Evolutionary conservation across 495 filamentous ascomycete species (phyloP), one percentile per base, ranked within the genome.

Genomic region (Chlorociboria aeruginascens): DNA sequence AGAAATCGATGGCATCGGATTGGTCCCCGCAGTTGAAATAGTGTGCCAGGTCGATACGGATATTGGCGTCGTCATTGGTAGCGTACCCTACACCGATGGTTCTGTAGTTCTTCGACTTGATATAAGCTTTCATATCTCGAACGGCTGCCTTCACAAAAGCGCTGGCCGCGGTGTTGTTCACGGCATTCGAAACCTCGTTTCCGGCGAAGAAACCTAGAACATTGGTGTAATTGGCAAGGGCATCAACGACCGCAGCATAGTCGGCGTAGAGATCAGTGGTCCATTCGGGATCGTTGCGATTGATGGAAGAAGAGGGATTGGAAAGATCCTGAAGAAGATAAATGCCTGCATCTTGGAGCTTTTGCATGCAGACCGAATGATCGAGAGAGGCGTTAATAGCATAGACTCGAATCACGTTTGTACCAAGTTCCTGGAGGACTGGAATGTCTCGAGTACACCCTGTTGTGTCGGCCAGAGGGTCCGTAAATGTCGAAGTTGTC

Each of bases 71-170:
- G 59, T 98, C 92, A 61, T 92, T 89, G 60, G 90, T 87, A 36
- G 92, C 89, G 68, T 97, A 98, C 40, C 92, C 92, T 39, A 98
- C 83, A 61, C 86, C 86, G 66, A 95, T 82, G 51, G 72, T 68
- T 42, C 89, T 73, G 61, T 93, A 87, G 49, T 72, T 74, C 66
- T 85, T 82, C 41, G 67, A 55, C 60, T 80, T 81, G 69, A 98
- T 95, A 65, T 97, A 94, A 30, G 77, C 73, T 74, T 98, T 98
- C 70, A 78, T 85, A 63, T 97, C 90, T 54, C 89, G 88, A 29
- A 95, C 86, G 32, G 92, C 89, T 48, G 92, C 92, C 74, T 97
- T 97, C 60, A 95, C 90, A 59, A 83, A 97, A 42, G 90, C 86
- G 43, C 82, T 87, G 32, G 89, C 88, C 52, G 70, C 70, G 25